Evolutionary conservation across 2,329 filamentous ascomycete species (phyloP).

Genomic region (Tolypocladium nubicola): DNA sequence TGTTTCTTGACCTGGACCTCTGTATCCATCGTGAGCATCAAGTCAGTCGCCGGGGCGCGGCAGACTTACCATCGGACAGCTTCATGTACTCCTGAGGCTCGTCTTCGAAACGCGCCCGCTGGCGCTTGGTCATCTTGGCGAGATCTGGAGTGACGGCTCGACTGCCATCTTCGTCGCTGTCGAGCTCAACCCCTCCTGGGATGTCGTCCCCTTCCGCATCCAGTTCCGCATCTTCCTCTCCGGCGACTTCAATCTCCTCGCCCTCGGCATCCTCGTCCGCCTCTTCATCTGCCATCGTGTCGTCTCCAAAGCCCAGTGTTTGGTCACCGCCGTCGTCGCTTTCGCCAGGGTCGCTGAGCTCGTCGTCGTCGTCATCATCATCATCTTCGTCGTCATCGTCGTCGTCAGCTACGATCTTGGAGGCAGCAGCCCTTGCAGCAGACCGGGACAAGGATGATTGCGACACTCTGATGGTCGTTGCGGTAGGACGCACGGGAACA

Average conservation of each 20-base stretch:
- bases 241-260: slow-evolving; percentile 30
- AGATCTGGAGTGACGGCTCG: slow-evolving; percentile 41
- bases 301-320: slow-evolving; percentile 29
- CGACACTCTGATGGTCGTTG: slow-evolving; percentile 36
- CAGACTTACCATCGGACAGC: slow-evolving; percentile 43
- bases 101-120: slow-evolving; percentile 49
- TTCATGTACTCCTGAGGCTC: slow-evolving; percentile 46
- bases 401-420: slow-evolving; percentile 26
- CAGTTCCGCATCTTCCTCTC: slow-evolving; percentile 30
- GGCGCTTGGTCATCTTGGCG: slow-evolving; percentile 50
- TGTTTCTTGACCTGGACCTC: slow-evolving; percentile 55
- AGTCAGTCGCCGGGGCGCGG: background rate
- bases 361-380: slow-evolving; percentile 36
- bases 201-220: slow-evolving; percentile 28
- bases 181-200: slow-evolving; percentile 25
- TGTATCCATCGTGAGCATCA: slow-evolving; percentile 16
- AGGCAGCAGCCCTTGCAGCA: slow-evolving; percentile 19
- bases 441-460: slow-evolving; percentile 25
- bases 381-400: slow-evolving; percentile 37
- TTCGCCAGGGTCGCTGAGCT: slow-evolving; percentile 42
- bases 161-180: slow-evolving; percentile 35
- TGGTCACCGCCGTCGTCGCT: slow-evolving; percentile 32
- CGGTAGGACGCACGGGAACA: slow-evolving; percentile 18
- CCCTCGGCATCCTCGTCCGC: slow-evolving; percentile 35
- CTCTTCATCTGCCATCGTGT: slow-evolving; percentile 31